Evolutionary conservation across 148 eudicot species (phyloP).

Genomic region (Pharnaceum exiguum): DNA sequence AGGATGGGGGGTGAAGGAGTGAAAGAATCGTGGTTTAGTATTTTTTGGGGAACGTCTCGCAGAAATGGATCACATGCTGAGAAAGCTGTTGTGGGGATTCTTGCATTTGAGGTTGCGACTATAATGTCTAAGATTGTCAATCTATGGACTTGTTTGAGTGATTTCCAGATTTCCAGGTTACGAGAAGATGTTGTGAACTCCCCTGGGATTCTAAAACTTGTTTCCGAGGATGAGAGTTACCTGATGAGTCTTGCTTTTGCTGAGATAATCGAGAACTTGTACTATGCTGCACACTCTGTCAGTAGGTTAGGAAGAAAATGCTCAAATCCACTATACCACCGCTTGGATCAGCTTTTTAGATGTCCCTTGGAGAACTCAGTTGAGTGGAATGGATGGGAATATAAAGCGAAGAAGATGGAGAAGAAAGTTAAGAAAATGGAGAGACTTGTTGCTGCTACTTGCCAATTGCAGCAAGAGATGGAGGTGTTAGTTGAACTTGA

Average conservation of each 20-base stretch:
- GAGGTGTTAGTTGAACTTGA: slow-evolving; percentile 85
- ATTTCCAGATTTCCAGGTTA: slow-evolving; percentile 46
- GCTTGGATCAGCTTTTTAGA: slow-evolving; percentile 50
- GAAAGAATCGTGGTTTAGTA: slow-evolving; percentile 73
- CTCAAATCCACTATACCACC: slow-evolving; percentile 55
- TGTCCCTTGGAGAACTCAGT: slow-evolving; percentile 37
- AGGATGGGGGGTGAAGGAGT: slow-evolving; percentile 53
- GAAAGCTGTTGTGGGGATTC: slow-evolving; percentile 55
- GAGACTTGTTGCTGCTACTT: slow-evolving; percentile 54
- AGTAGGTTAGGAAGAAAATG: slow-evolving; percentile 68
- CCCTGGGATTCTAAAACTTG: slow-evolving; percentile 60
- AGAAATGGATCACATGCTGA: slow-evolving; percentile 39
- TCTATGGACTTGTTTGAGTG: slow-evolving; percentile 68
- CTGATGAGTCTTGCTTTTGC: slow-evolving; percentile 76
- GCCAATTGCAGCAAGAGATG: slow-evolving; percentile 74
- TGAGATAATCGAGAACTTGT: slow-evolving; percentile 62
- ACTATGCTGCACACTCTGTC: slow-evolving; percentile 38
- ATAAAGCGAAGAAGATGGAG: slow-evolving; percentile 79
- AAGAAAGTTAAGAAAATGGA: slow-evolving; percentile 77
- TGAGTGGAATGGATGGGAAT: slow-evolving; percentile 70
- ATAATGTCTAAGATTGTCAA: slow-evolving; percentile 73
- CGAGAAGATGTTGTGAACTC: slow-evolving; percentile 64
- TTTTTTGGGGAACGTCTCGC: slow-evolving; percentile 59
- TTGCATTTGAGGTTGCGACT: slow-evolving; percentile 70
- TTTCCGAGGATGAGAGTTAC: slow-evolving; percentile 71